phyloP scores from a whole-genome alignment of 768 basidiomycete genomes.

The Calvatia gigantea region DNA sequence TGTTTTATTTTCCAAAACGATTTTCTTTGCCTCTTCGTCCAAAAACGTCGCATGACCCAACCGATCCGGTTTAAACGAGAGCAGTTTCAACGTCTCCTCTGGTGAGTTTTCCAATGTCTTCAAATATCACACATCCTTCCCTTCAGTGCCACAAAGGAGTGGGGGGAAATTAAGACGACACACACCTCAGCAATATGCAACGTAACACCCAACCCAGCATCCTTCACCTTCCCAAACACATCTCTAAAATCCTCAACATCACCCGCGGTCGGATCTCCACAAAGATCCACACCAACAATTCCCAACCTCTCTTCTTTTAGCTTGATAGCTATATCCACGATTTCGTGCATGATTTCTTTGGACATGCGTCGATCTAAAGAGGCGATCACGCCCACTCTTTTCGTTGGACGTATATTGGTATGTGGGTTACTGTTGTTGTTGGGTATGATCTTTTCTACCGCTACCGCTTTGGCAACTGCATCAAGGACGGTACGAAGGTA shows the following conservation, averaged over 20 bases:
- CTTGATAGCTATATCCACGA: constrained; percentile 50
- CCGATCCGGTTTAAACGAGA: constrained; percentile 62
- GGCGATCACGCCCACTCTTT: constrained; percentile 60
- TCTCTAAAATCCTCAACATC: constrained; percentile 48
- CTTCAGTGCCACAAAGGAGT: not conserved
- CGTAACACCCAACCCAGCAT: constrained; percentile 66
- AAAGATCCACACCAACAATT: constrained; percentile 78
- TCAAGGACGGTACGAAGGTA: constrained; percentile 68
- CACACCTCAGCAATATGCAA: constrained; percentile 82
- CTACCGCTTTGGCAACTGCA: constrained; percentile 63
- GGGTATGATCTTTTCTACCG: too few species aligned
- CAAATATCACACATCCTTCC: not conserved
- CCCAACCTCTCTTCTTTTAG: constrained; percentile 55
- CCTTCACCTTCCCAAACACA: constrained; percentile 51
- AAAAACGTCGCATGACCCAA: constrained; percentile 84
- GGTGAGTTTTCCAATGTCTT: constrained; percentile 48
- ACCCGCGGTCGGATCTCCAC: constrained; percentile 69
- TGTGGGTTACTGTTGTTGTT: not conserved
- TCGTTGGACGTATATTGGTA: constrained; percentile 18
- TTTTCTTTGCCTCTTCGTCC: constrained; percentile 49
- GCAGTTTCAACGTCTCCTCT: constrained; percentile 56
- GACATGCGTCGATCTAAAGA: constrained; percentile 76
- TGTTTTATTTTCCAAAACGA: constrained; percentile 50
- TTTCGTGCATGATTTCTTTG: constrained; percentile 45
- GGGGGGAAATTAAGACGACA: not conserved